These are phyloP conservation scores for Uronychia binucleata DNA, from an alignment of 73 alveolate genomes.

Conservation along the genomic window DNA sequence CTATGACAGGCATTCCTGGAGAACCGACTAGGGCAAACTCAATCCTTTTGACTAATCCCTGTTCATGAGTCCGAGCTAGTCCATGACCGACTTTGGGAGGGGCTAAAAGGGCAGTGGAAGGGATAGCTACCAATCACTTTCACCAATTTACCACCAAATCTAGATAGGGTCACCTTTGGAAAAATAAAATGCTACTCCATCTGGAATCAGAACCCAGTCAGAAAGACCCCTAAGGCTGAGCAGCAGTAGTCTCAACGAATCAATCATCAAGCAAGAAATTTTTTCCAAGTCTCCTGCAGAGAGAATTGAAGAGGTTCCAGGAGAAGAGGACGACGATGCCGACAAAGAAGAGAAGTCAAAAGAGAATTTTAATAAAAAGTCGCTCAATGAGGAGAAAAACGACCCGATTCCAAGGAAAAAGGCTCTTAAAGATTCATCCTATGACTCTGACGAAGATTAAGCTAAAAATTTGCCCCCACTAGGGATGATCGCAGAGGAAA, in stretches of 20 bases:
- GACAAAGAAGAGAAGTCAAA: neutral
- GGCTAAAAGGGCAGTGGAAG: too few species aligned
- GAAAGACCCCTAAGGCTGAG: too few species aligned
- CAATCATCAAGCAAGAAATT: neutral
- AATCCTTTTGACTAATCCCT: neutral
- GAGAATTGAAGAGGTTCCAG: neutral
- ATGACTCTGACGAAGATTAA: conserved; percentile 2
- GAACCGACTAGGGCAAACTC: too few species aligned
- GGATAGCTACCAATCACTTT: too few species aligned
- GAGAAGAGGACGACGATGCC: neutral
- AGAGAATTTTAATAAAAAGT: neutral
- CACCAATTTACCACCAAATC: too few species aligned
- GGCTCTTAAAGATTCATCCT: too few species aligned
- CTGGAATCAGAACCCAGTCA: too few species aligned
- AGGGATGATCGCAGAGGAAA: neutral
- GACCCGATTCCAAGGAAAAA: too few species aligned
- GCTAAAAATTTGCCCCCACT: conserved; percentile 1
- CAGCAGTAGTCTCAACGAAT: neutral
- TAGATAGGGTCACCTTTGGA: too few species aligned
- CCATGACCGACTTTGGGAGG: too few species aligned
- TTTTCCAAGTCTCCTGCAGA: neutral
- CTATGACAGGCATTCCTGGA: neutral
- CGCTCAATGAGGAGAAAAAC: neutral
- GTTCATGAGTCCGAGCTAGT: too few species aligned
- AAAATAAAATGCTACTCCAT: too few species aligned